phyloP scores from a whole-genome alignment of 2,329 filamentous ascomycete species.

The Cercospora citrullina region DNA sequence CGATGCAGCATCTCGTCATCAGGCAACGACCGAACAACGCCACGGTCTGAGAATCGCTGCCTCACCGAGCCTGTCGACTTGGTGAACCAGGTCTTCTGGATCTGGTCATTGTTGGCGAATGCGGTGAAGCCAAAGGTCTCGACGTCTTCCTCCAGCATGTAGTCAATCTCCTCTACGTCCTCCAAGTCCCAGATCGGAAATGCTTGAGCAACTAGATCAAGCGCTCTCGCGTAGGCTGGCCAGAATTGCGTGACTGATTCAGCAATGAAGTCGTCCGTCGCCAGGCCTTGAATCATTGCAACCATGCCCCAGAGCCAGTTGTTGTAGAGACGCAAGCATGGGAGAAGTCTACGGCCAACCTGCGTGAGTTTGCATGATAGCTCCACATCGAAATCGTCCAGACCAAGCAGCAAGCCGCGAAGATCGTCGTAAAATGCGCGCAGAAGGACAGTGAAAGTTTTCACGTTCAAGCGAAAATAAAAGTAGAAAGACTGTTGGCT shows the following conservation, averaged over 20 bases:
- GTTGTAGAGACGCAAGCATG: slow-evolving; percentile 66
- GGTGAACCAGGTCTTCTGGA: slow-evolving; percentile 55
- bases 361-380: slow-evolving; percentile 29
- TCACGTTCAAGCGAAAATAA: slow-evolving; percentile 74
- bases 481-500: slow-evolving; percentile 54
- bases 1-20: slow-evolving; percentile 68
- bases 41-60: slow-evolving; percentile 53
- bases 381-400: slow-evolving; percentile 52
- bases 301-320: slow-evolving; percentile 64
- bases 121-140: slow-evolving; percentile 66
- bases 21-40: slow-evolving; percentile 55
- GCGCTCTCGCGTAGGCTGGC: slow-evolving; percentile 63
- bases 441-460: slow-evolving; percentile 71
- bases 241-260: slow-evolving; percentile 63
- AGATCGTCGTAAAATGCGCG: slow-evolving; percentile 71
- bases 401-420: slow-evolving; percentile 45
- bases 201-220: slow-evolving; percentile 58
- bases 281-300: slow-evolving; percentile 55
- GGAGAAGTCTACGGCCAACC: slow-evolving; percentile 55
- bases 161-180: slow-evolving; percentile 52
- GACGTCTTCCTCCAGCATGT: slow-evolving; percentile 68
- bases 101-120: slow-evolving; percentile 43
- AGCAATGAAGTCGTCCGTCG: slow-evolving; percentile 55
- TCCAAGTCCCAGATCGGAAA: slow-evolving; percentile 59
- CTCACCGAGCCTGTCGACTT: slow-evolving; percentile 49